phyloP scores from a whole-genome alignment of 208 protist species.

The Porcisia deanei region DNA sequence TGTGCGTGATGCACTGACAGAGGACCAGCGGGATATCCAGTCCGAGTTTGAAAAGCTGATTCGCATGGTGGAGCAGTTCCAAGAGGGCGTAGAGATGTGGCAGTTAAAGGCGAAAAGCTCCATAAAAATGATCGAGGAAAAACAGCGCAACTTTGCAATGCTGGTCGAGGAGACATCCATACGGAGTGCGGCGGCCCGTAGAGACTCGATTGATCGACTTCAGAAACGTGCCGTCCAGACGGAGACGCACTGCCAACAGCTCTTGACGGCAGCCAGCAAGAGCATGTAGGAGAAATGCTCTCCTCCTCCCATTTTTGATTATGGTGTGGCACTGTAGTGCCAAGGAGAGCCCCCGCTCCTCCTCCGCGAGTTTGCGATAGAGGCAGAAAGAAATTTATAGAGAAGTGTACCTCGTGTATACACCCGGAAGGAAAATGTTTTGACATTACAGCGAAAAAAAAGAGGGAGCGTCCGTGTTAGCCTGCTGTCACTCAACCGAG shows the following conservation, averaged over 20 bases:
- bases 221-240: constrained; percentile 49
- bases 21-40: constrained; percentile 64
- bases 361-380: neutral
- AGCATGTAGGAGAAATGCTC: constrained; percentile 15
- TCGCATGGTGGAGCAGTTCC: constrained; percentile 67
- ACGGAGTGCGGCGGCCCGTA: constrained; percentile 37
- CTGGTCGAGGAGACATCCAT: constrained; percentile 69
- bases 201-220: constrained; percentile 56
- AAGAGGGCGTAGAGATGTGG: constrained; percentile 78
- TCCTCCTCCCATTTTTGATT: too few relatives aligned
- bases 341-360: neutral
- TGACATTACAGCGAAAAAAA: neutral
- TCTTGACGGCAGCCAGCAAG: constrained; percentile 26
- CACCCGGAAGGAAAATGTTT: neutral
- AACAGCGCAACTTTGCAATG: constrained; percentile 64
- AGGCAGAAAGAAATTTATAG: neutral
- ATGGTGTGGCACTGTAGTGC: neutral
- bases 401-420: neutral
- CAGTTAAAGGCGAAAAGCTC: constrained; percentile 69
- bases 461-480: neutral
- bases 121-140: constrained; percentile 73
- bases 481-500: neutral
- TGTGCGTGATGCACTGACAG: constrained; percentile 41
- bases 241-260: constrained; percentile 32
- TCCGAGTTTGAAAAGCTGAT: constrained; percentile 62